A percentile compares a stretch with the other conserved stretches of the same genome.
Evolutionary conservation across 495 filamentous ascomycete genomes (phyloP).

Genomic region (Hamigera avellanea): DNA sequence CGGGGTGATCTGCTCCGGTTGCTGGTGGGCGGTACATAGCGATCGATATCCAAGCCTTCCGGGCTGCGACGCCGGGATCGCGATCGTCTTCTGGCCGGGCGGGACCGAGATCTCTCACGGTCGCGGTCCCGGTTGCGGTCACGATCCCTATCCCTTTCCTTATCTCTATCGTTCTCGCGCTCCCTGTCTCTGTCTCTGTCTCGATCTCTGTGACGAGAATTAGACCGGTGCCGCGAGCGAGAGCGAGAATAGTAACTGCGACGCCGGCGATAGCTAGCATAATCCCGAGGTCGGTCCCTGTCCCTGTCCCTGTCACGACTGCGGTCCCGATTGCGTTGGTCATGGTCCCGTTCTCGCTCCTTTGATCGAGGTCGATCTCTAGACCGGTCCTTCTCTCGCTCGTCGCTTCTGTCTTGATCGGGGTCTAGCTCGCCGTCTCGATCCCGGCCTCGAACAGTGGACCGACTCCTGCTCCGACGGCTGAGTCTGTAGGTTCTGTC

Average conservation of each 20-base stretch:
- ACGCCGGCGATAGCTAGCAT: conserved; percentile 2
- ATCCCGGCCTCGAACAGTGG: conserved; percentile 14
- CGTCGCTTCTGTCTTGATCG: conserved; percentile 10
- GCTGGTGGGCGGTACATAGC: conserved; percentile 36
- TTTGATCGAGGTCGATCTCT: conserved; percentile 26
- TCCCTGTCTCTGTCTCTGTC: conserved; percentile 5
- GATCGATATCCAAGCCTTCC: conserved; percentile 33
- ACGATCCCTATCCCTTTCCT: conserved; percentile 11
- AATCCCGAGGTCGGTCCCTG: conserved; percentile 7
- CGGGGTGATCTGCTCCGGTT: conserved; percentile 34
- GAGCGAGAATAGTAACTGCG: conserved; percentile 2
- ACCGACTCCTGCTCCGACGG: conserved; percentile 30
- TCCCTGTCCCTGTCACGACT: conserved; percentile 11
- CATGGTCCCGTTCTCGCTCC: conserved; percentile 20
- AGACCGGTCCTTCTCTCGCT: conserved; percentile 23
- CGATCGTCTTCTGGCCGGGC: conserved; percentile 15
- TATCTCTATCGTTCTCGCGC: conserved; percentile 8
- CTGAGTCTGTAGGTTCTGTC: conserved; percentile 26
- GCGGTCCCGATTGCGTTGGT: conserved; percentile 14
- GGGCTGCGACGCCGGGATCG: conserved; percentile 15
- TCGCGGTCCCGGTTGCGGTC: conserved; percentile 8
- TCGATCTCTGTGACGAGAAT: conserved; percentile 5
- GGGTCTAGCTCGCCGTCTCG: conserved; percentile 3
- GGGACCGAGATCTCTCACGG: conserved; percentile 13
- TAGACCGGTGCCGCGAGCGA: neutral